A percentile compares a stretch with the other conserved stretches of the same genome.
These are phyloP conservation scores for Taxillus chinensis DNA, from an alignment of 164 flowering plant genomes.

Conservation along the genomic window DNA sequence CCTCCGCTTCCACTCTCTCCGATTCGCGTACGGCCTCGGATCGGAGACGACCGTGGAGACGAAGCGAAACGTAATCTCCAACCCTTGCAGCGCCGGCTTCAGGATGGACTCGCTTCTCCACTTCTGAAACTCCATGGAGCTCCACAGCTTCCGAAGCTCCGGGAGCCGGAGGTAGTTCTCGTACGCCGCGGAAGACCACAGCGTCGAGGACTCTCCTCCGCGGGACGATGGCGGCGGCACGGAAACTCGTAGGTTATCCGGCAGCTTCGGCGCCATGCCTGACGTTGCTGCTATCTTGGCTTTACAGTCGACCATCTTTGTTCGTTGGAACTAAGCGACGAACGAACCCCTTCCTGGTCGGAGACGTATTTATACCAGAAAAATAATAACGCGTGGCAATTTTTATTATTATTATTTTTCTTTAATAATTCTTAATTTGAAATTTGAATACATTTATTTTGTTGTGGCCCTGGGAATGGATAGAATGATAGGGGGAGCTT, in stretches of 20 bases:
- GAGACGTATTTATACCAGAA: too few species aligned
- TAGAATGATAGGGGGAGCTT: too few species aligned
- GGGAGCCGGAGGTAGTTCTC: conserved; percentile 68
- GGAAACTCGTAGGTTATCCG: conserved; percentile 22
- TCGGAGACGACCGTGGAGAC: conserved; percentile 62
- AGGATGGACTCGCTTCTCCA: conserved; percentile 62
- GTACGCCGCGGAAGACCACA: conserved; percentile 40
- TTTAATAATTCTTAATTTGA: too few species aligned
- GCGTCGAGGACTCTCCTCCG: conserved; percentile 16
- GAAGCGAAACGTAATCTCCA: conserved; percentile 84
- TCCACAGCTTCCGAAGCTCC: conserved; percentile 58
- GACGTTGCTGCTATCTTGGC: conserved; percentile 32
- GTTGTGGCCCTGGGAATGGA: too few species aligned
- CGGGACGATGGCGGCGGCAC: conserved; percentile 17
- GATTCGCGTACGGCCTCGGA: conserved; percentile 61
- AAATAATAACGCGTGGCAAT: too few species aligned
- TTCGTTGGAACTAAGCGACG: too few species aligned
- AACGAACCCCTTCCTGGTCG: too few species aligned
- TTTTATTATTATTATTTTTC: too few species aligned
- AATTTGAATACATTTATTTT: too few species aligned
- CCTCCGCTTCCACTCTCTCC: conserved; percentile 60
- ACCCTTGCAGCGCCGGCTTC: conserved; percentile 67
- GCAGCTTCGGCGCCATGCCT: conserved; percentile 23
- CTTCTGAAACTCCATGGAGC: conserved; percentile 39
- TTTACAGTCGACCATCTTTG: conserved; percentile 22